Base-by-base conservation (phyloP, 108 stramenopile species). In the Chaetoceros muelleri region DNA sequence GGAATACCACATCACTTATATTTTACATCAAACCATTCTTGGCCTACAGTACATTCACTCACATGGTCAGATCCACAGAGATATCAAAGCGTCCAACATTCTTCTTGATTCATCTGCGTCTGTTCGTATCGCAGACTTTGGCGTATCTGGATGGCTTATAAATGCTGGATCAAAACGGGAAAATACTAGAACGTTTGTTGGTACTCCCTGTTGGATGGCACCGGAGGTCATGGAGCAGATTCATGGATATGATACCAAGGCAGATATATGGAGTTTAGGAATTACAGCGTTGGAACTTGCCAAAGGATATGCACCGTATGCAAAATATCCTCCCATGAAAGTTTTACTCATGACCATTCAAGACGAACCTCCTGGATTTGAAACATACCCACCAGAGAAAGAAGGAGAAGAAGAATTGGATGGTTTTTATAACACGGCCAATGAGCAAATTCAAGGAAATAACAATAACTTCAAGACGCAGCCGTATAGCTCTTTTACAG, bases 261-360 rank as follows among this genome's bases (percentile, higher is more conserved):
- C 96, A 17, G 99, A 99, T 64, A 90, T 99, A 56, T 99, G 99
- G 99, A 79, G 80, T 62, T 64, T 97, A 45, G 99, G 99, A 0
- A 99, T 99, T 55, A 99, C 99, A 0, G 97, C 97, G 1, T 61
- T 99, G 48, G 99, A 99, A 78, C 79, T 99, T 21, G 96, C 97
- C 44, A 96, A 95, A 69, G 99, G 99, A 22, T 90, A 82, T 56
- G 96, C 99, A 3, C 99, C 99, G 0, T 99, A 99, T 65, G 96
- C 97, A 34, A 76, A 90, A 52, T 90, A 80, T 51, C 90, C 94
- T 1, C 96, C 96, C 18, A 97, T 97, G 98, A 96, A 96, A 58
- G 98, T 96, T 2, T 63, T 98, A 40, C 80, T 98, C 53, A 49
- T 91, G 53, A 97, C 96, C 45, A 95, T 98, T 49, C 89, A 96